Base-by-base conservation (phyloP, 345 rosid species). In the Aegle marmelos region DNA sequence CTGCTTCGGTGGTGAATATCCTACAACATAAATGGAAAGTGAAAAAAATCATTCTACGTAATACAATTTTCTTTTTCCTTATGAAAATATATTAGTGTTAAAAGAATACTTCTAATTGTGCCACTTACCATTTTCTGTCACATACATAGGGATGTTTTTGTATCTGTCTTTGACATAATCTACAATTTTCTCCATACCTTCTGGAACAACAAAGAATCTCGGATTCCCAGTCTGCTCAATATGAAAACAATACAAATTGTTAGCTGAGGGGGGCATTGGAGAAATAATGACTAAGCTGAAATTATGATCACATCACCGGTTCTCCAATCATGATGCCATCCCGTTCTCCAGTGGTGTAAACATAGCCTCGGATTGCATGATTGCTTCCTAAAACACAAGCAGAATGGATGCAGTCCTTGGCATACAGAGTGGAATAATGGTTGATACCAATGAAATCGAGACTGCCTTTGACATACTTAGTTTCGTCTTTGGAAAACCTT, bases 321-420 rank as follows among this genome's bases (percentile, higher is more conserved):
- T 75, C 83, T 53, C 89, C 88, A 0, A 86, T 86, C 25, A 65
- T 78, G 27, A 81, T 59, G 2, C 88, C 85, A 31, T 86, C 74
- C 54, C 86, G 79, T 60, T 79, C 84, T 48, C 88, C 85, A 1
- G 87, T 83, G 25, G 88, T 76, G 80, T 82, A 57, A 1, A 70
- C 80, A 74, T 72, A 86, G 67, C 89, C 89, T 73, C 54, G 72
- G 57, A 88, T 76, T 22, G 89, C 75, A 9, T 68, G 84, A 74
- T 83, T 79, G 6, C 79, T 22, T 13, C 87, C 85, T 19, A 28
- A 64, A 53, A 3, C 14, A 63, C 88, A 86, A 68, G 83, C 39
- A 63, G 91, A 84, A 70, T 80, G 80, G 77, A 85, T 80, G 84
- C 89, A 88, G 64, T 88, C 89, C 80, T 76, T 86, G 70, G 87